phyloP scores from a whole-genome alignment of 2,329 filamentous ascomycete genomes.

The Talaromyces atroroseus region DNA sequence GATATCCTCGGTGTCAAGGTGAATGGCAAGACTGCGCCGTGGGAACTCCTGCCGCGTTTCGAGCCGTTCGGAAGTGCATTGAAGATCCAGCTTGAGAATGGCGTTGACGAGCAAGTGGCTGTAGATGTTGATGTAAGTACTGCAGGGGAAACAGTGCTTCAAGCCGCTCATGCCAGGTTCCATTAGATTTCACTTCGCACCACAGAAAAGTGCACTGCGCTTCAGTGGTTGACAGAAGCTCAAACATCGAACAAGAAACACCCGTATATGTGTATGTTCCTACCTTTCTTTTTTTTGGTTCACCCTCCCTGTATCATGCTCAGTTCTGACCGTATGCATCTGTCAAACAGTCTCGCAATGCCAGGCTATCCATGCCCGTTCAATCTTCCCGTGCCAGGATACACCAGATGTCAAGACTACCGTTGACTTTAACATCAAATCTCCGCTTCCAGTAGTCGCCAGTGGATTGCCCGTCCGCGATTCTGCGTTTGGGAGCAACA shows the following conservation, averaged over 20 bases:
- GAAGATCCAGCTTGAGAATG: constrained; percentile 45
- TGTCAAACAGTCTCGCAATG: constrained; percentile 68
- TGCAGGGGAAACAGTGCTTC: background rate
- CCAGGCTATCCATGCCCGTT: constrained; percentile 91
- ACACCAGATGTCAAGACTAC: constrained; percentile 97
- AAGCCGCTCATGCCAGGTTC: constrained; percentile 3
- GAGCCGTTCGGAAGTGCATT: constrained; percentile 60
- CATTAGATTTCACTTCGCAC: constrained; percentile 66
- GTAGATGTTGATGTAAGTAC: constrained; percentile 44
- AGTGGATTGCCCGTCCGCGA: constrained; percentile 64
- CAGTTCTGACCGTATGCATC: background rate
- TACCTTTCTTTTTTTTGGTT: background rate
- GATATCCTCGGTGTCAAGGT: constrained; percentile 67
- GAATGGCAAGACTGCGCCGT: constrained; percentile 59
- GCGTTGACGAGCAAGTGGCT: constrained; percentile 41
- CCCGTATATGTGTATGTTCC: constrained; percentile 72
- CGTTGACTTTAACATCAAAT: constrained; percentile 81
- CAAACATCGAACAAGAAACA: constrained; percentile 95
- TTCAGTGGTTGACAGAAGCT: constrained; percentile 90
- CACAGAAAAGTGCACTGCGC: constrained; percentile 79
- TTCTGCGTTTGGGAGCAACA: constrained; percentile 51
- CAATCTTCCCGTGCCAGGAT: constrained; percentile 93
- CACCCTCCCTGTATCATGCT: background rate
- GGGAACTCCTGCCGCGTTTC: constrained; percentile 62
- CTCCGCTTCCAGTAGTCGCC: constrained; percentile 81